Base-by-base conservation (phyloP, 2,329 filamentous ascomycete species). In the Dothideomycetidae sp. region DNA sequence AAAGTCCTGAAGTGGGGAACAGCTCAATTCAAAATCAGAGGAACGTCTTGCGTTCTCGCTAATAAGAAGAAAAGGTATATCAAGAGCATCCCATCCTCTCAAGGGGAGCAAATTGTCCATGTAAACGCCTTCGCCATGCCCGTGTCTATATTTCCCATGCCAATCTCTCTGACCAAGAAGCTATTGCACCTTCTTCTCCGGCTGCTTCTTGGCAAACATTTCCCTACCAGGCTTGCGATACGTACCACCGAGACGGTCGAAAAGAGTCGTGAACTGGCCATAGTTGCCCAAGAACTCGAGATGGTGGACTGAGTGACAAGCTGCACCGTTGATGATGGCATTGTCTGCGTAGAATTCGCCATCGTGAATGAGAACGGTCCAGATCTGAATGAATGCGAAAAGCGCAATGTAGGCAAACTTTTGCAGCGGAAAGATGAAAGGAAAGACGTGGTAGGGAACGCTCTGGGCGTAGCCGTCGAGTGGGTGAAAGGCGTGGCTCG, bases 331-430 rank as follows among this genome's bases (percentile, higher is more conserved):
- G 61, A 94, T 75, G 48, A 94, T 59, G n/a, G 84, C 80, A 52
- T 79, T 83, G 62, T 94, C 81, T 52, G 84, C 79, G 11, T 92
- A 73, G 56, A 93, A 94, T 63, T 96, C 88, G 52, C 88, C 88
- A 52, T 96, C 88, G 59, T 96, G 75, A 53, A 96, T 94, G 63
- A 94, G 71, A 50, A 96, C 83, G 28, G 86, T 93, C 88, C 88
- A 96, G 60, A 94, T 74, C 63, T 96, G 93, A 65, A 96, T 82
- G 56, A 93, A 92, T 50, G 79, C 66, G 62, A 94, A 96, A 26
- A 93, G 74, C 10, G 69, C 70, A 36, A 94, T 76, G 53, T 86
- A 93, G 18, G 83, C 80, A 54, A 84, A 70, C 64, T 94, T 94
- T 58, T 93, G 83, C 19, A 96, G 71, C 1, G 88, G 88, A 61